Percentiles rank a stretch among this genome's conserved stretches.
These are phyloP conservation scores for Hyphodiscus sp. DNA, from an alignment of 2,329 filamentous ascomycete species.

Conservation along the genomic window DNA sequence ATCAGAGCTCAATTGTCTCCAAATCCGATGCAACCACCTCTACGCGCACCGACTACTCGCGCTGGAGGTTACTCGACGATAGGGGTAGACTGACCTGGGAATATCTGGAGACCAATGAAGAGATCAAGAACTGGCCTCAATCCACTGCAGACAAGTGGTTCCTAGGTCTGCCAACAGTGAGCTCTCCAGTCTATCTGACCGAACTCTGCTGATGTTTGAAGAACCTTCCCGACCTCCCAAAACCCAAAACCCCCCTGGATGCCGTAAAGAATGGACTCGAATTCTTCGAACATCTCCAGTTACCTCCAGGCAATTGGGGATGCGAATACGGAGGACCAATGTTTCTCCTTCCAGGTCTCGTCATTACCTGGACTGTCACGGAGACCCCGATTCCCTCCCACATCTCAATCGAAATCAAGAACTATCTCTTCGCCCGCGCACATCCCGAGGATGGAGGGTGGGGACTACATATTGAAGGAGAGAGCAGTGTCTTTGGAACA, in stretches of 20 bases:
- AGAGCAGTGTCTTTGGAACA: slow-evolving; percentile 88
- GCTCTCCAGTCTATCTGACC: slow-evolving; percentile 16
- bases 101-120: slow-evolving; percentile 70
- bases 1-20: slow-evolving; percentile 18
- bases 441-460: slow-evolving; percentile 89
- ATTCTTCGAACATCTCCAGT: slow-evolving; percentile 86
- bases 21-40: slow-evolving; percentile 32
- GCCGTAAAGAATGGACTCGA: slow-evolving; percentile 74
- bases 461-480: slow-evolving; percentile 91
- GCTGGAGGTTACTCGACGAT: slow-evolving; percentile 82
- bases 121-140: slow-evolving; percentile 74
- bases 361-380: slow-evolving; percentile 84
- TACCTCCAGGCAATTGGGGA: slow-evolving; percentile 86
- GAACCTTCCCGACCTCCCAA: slow-evolving; percentile 67
- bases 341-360: slow-evolving; percentile 83
- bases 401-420: slow-evolving; percentile 81
- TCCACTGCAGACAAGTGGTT: slow-evolving; percentile 84
- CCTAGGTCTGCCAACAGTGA: slow-evolving; percentile 71
- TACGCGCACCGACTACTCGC: slow-evolving; percentile 66
- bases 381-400: slow-evolving; percentile 77
- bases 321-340: slow-evolving; percentile 98
- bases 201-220: slow-evolving; percentile 33
- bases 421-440: slow-evolving; percentile 82
- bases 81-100: slow-evolving; percentile 89
- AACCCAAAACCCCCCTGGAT: slow-evolving; percentile 66